Conservation (phyloP, 1,139 yeast genomes). For the Geotrichum siamense region DNA sequence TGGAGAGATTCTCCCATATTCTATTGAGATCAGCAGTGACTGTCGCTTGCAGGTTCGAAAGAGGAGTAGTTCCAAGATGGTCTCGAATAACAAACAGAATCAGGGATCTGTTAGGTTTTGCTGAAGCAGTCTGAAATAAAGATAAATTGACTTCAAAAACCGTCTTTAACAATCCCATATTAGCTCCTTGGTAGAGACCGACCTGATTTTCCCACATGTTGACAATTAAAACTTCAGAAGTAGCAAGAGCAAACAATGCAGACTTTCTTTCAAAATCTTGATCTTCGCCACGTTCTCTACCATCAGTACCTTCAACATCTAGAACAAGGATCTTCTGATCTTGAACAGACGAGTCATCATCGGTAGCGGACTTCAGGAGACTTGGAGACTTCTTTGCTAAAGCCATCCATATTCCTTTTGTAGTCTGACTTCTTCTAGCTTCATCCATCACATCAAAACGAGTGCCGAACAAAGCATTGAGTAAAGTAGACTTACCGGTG, state of each 20-base stretch:
- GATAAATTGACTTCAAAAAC: constrained; percentile 93
- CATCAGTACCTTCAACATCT: constrained; percentile 98
- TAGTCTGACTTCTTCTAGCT: constrained; percentile 62
- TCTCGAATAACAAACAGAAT: constrained; percentile 87
- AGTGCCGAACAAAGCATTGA: constrained; percentile 80
- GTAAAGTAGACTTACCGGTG: constrained; percentile 88
- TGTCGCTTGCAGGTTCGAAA: constrained; percentile 61
- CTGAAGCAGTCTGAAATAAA: constrained; percentile 48
- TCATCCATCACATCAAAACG: constrained; percentile 92
- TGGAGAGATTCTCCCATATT: constrained; percentile 72
- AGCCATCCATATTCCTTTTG: constrained; percentile 93
- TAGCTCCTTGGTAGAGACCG: constrained; percentile 95
- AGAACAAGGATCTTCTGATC: constrained; percentile 54
- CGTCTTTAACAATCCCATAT: constrained; percentile 89
- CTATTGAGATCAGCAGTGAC: constrained; percentile 60
- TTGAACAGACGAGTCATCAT: constrained; percentile 12
- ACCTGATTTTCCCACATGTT: constrained; percentile 97
- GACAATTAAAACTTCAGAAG: constrained; percentile 82
- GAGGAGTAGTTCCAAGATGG: constrained; percentile 81
- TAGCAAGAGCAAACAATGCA: constrained; percentile 87
- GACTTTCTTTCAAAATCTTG: constrained; percentile 97
- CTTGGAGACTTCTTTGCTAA: constrained; percentile 31
- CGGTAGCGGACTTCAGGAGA: constrained; percentile 9
- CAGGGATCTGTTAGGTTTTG: constrained; percentile 50
- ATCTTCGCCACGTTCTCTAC: constrained; percentile 95